A percentile compares a stretch with the other conserved stretches of the same genome.
phyloP scores from a whole-genome alignment of 2,329 filamentous ascomycete genomes.

The Ilyonectria mors-panacis region DNA sequence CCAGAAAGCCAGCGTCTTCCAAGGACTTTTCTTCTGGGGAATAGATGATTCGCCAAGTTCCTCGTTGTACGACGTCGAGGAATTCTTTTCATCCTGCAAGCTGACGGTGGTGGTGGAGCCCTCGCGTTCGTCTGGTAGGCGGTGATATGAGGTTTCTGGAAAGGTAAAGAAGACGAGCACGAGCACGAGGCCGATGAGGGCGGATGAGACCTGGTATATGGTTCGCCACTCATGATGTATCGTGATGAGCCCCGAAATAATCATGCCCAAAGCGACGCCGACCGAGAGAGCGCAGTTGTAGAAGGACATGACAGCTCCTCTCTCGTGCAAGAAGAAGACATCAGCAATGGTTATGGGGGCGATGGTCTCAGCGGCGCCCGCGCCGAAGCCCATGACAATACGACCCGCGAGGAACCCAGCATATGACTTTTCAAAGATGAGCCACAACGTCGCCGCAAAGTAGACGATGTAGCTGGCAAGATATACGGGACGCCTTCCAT shows the following conservation, averaged over 20 bases:
- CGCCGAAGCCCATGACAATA: conserved; percentile 67
- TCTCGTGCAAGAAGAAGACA: conserved; percentile 71
- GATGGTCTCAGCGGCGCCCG: conserved; percentile 67
- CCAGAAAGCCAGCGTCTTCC: conserved; percentile 58
- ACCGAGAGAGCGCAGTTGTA: conserved; percentile 59
- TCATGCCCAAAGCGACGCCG: conserved; percentile 59
- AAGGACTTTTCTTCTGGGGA: conserved; percentile 47
- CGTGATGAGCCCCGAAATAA: conserved; percentile 64
- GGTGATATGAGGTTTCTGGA: conserved; percentile 67
- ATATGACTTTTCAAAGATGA: conserved; percentile 59
- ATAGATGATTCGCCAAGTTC: conserved; percentile 18
- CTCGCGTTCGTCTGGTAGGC: conserved; percentile 41
- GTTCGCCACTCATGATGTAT: conserved; percentile 64
- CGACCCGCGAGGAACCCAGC: conserved; percentile 61
- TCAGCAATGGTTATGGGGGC: conserved; percentile 68
- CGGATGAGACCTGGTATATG: conserved; percentile 67
- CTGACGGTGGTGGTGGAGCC: conserved; percentile 15
- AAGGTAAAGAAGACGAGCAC: conserved; percentile 67
- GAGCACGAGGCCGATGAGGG: conserved; percentile 64
- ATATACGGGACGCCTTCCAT: conserved; percentile 60
- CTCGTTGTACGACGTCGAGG: conserved; percentile 35
- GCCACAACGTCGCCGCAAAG: conserved; percentile 58
- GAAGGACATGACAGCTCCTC: conserved; percentile 65
- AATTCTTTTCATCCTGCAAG: conserved; percentile 28
- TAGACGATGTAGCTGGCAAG: conserved; percentile 61